A percentile compares a stretch with the other conserved stretches of the same genome.
These are phyloP conservation scores for Aspergillus proliferans DNA, from an alignment of 2,329 filamentous ascomycete species.

Conservation along the genomic window DNA sequence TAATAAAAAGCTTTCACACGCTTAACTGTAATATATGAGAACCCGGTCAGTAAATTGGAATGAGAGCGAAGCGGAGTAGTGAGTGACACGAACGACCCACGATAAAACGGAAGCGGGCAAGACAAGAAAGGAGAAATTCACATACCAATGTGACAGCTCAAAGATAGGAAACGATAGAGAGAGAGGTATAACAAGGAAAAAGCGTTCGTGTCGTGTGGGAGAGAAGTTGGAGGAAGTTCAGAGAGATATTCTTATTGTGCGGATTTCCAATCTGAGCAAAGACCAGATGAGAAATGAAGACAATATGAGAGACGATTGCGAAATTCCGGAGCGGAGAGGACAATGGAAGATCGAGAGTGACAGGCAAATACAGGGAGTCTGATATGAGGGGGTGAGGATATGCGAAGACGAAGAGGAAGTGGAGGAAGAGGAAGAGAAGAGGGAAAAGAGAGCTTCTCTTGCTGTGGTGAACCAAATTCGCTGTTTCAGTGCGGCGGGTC, in stretches of 20 bases:
- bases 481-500: neutral
- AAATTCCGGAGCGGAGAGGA: neutral
- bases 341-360: neutral
- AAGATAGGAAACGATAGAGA: neutral
- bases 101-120: neutral
- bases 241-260: neutral
- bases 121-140: neutral
- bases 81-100: neutral
- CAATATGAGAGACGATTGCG: neutral
- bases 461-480: neutral
- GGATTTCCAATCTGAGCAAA: neutral
- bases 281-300: constrained; percentile 11
- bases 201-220: neutral
- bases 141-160: neutral
- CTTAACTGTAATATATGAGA: too few relatives aligned
- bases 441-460: neutral
- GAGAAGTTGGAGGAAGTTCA: neutral
- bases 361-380: constrained; percentile 4
- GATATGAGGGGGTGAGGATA: neutral
- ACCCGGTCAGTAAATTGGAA: constrained; percentile 2
- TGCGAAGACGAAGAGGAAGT: neutral
- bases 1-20: constrained; percentile 10
- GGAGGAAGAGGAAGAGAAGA: neutral
- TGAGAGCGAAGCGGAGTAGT: constrained; percentile 8
- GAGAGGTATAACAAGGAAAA: neutral